phyloP scores from a whole-genome alignment of 768 basidiomycete genomes.

The Termitomyces sp. region DNA sequence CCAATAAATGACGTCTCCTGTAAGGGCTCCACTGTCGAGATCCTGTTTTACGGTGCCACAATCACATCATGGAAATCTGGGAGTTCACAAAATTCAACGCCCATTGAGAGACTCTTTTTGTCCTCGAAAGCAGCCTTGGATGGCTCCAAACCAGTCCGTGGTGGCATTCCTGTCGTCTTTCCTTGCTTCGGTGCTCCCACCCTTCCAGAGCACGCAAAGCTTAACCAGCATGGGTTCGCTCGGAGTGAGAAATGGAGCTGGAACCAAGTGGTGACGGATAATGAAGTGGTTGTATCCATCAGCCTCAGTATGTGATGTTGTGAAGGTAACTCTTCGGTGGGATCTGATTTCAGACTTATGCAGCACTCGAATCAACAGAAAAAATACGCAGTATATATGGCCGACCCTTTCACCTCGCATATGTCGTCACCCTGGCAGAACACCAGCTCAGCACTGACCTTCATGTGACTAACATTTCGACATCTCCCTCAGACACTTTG shows the following conservation, averaged over 20 bases:
- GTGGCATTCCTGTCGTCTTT: constrained; percentile 67
- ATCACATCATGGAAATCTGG: constrained; percentile 81
- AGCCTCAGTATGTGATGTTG: constrained; percentile 59
- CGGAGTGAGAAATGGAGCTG: constrained; percentile 75
- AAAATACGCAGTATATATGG: constrained; percentile 59
- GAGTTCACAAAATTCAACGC: constrained; percentile 30
- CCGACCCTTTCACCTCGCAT: constrained; percentile 68
- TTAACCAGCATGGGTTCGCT: constrained; percentile 92
- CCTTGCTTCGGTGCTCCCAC: constrained; percentile 87
- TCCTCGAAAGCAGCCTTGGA: constrained; percentile 79
- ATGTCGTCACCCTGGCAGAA: constrained; percentile 76
- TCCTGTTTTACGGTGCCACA: constrained; percentile 83
- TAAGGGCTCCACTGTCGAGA: constrained; percentile 64
- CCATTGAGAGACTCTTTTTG: constrained; percentile 75
- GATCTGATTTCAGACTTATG: constrained; percentile 8
- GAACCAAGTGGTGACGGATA: constrained; percentile 62
- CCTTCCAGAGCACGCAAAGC: constrained; percentile 64
- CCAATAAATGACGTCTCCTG: background rate
- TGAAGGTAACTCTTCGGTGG: background rate
- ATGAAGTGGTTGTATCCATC: constrained; percentile 70
- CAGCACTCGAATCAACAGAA: constrained; percentile 65
- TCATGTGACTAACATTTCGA: constrained; percentile 73
- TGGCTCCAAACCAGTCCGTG: constrained; percentile 70
- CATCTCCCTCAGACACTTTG: constrained; percentile 44
- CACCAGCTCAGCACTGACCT: constrained; percentile 77